phyloP scores from a whole-genome alignment of 371 early-diverging fungal genomes.

The Catenaria anguillulae region DNA sequence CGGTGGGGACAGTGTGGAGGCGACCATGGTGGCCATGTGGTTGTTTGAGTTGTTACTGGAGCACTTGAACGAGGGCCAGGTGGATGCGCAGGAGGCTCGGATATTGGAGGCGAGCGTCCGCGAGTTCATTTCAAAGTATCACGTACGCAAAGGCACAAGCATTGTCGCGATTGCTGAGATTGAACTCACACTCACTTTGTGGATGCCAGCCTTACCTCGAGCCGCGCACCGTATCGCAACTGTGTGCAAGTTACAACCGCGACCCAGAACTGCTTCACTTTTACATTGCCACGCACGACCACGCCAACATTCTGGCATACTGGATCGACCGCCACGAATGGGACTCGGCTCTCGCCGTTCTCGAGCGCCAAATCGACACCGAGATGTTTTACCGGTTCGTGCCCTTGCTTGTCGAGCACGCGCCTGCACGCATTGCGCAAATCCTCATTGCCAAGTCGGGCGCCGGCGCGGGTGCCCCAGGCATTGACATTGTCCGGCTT shows the following conservation, averaged over 20 bases:
- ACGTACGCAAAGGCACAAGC: no score
- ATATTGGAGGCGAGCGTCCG: conserved; percentile 5
- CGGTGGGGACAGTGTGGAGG: conserved; percentile 50
- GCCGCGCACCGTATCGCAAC: conserved; percentile 52
- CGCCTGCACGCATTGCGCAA: conserved; percentile 62
- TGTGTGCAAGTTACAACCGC: conserved; percentile 72
- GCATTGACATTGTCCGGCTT: conserved; percentile 61
- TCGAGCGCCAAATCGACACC: conserved; percentile 39
- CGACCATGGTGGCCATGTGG: conserved; percentile 70
- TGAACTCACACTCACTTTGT: no score
- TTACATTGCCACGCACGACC: conserved; percentile 62
- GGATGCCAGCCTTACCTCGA: no score
- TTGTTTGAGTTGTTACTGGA: conserved; percentile 67
- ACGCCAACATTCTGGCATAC: conserved; percentile 57
- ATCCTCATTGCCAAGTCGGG: conserved; percentile 70
- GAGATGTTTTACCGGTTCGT: conserved; percentile 77
- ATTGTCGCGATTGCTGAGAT: no score
- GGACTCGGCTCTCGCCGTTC: conserved; percentile 50
- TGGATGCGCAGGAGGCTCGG: conserved; percentile 17
- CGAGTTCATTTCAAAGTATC: neutral
- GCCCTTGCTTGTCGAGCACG: conserved; percentile 59
- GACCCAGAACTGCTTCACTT: conserved; percentile 55
- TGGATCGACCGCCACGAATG: conserved; percentile 63
- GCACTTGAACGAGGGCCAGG: conserved; percentile 53
- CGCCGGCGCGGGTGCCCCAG: no score